Evolutionary conservation across 805 yeast genomes (phyloP).

Genomic region (Starmerella asiatica): DNA sequence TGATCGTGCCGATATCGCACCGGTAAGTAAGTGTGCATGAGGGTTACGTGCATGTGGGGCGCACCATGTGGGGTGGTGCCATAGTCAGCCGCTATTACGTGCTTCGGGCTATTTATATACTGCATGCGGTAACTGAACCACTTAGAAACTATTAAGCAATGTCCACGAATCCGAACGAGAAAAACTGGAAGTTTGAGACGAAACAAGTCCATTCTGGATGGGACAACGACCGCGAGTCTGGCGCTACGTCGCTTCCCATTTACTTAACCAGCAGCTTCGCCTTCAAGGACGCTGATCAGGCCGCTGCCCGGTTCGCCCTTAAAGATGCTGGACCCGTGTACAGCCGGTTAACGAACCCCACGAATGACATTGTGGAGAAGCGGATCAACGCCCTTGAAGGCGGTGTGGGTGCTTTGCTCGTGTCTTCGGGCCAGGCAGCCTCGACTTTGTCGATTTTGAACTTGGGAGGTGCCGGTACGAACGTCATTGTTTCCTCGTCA

Average conservation of each 20-base stretch:
- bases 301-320: conserved; percentile 78
- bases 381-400: conserved; percentile 87
- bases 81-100: neutral
- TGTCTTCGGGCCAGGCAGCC: conserved; percentile 94
- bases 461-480: conserved; percentile 50
- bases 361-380: conserved; percentile 79
- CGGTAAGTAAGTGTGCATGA: too few species aligned
- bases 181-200: conserved; percentile 40
- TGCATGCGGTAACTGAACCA: too few species aligned
- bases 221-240: conserved; percentile 45
- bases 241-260: conserved; percentile 85
- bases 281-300: conserved; percentile 78
- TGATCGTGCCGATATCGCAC: too few species aligned
- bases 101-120: neutral
- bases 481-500: conserved; percentile 72
- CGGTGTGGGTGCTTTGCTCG: conserved; percentile 82
- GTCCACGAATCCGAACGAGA: conserved; percentile 2
- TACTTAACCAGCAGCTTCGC: conserved; percentile 85
- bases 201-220: conserved; percentile 94
- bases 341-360: conserved; percentile 85
- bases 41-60: too few species aligned
- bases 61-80: too few species aligned
- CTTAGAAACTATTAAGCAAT: too few species aligned
- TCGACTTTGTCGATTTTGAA: conserved; percentile 60
- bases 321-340: conserved; percentile 77